Base-by-base conservation (phyloP, 2,329 filamentous ascomycete species). In the Ramichloridium luteum region DNA sequence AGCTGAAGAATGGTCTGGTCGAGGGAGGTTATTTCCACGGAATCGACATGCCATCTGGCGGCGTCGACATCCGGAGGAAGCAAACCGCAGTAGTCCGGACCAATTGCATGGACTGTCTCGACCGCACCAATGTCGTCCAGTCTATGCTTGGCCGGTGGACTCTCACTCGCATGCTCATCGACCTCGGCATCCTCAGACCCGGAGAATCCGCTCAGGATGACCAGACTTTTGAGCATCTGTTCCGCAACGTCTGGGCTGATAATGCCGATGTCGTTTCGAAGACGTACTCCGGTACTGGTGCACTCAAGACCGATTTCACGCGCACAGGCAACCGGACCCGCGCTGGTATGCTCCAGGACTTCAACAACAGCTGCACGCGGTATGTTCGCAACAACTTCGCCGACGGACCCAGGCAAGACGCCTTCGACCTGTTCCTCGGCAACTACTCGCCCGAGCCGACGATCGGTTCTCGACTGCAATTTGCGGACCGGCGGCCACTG, bases 51-150 rank as follows among this genome's bases (percentile, higher is more conserved):
- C 82, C 85, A 2, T 80, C 74, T 26, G 80, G 79, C 16, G 74
- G 72, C 12, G 68, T 94, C 9, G 88, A 96, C 47, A 73, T 84
- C 18, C 77, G 85, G 41, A 77, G 73, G 39, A 69, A 74, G 42
- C 90, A 98, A 65, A 83, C 76, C 1, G 85, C 82, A 39, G 86
- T 96, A 11, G 86, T 98, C 42, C 78, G 90, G 32, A 94, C 90
- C 23, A 98, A 98, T 57, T 98, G 90, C 62, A 98, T 98, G 90
- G 90, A 98, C 59, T 98, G 92, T 45, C 72, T 98, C 10, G 90
- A 98, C 58, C 80, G 90, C 32, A 98, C 90, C 32, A 98, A 98
- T 49, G 86, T 98, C 5, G 84, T 98, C 3, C 90, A 98, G 60
- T 93, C 84, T 56, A 93, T 96, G 80, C 73, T 98, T 36, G 90